phyloP scores from a whole-genome alignment of 2,329 filamentous ascomycete species.

The Tympanopsis confertula region DNA sequence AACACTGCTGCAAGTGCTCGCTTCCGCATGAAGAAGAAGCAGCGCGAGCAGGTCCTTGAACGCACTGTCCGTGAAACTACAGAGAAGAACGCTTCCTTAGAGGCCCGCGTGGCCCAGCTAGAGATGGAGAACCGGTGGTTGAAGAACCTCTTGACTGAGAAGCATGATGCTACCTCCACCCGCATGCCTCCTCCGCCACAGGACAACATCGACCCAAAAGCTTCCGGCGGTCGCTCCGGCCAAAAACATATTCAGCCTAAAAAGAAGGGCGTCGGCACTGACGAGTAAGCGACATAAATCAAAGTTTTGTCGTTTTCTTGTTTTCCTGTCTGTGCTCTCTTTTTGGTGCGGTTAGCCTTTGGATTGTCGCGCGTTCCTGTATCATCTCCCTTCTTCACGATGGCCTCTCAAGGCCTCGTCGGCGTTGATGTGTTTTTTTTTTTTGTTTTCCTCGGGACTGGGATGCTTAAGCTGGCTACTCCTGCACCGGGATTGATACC shows the following conservation, averaged over 20 bases:
- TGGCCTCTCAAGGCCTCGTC: too few species aligned
- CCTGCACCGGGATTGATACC: too few species aligned
- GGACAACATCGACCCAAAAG: background rate
- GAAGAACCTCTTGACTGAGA: constrained; percentile 70
- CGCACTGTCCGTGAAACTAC: constrained; percentile 72
- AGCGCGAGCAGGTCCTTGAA: constrained; percentile 77
- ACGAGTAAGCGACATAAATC: background rate
- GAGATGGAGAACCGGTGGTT: constrained; percentile 76
- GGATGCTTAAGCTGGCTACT: too few species aligned
- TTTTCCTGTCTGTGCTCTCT: background rate
- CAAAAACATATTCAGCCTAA: constrained; percentile 1
- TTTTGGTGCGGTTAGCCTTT: background rate
- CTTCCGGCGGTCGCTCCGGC: background rate
- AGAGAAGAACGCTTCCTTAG: constrained; percentile 64
- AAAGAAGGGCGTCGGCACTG: constrained; percentile 1
- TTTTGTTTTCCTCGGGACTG: too few species aligned
- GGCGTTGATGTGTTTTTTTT: background rate
- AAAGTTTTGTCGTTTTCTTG: background rate
- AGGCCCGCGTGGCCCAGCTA: constrained; percentile 64
- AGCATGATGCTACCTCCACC: constrained; percentile 46
- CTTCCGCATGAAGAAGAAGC: constrained; percentile 93
- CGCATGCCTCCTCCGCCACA: constrained; percentile 1
- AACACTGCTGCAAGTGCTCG: constrained; percentile 82
- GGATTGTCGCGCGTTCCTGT: background rate
- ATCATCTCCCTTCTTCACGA: background rate